Evolutionary conservation across 495 filamentous ascomycete genomes (phyloP).

Genomic region (Lindgomyces ingoldianus): DNA sequence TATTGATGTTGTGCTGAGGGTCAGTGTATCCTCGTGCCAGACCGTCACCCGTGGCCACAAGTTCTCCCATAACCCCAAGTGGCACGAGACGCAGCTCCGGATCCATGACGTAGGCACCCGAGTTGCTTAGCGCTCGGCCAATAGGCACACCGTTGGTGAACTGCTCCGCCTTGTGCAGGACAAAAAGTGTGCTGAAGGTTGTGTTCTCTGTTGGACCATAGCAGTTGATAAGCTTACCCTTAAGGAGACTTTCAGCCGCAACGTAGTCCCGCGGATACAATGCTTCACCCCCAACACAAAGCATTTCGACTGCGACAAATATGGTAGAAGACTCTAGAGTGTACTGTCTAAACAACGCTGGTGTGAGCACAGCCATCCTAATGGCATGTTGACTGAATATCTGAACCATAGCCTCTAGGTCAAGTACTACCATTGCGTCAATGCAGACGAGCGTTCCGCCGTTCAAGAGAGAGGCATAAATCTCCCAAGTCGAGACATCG

Average conservation of each 20-base stretch:
- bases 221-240: not conserved
- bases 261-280: not conserved
- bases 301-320: not conserved
- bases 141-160: conserved; percentile 45
- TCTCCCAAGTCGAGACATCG: conserved; percentile 12
- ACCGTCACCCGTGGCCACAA: conserved; percentile 48
- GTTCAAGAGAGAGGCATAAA: conserved; percentile 3
- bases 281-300: not conserved
- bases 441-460: conserved; percentile 14
- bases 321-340: not conserved
- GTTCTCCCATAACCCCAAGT: conserved; percentile 50
- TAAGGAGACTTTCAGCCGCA: not conserved
- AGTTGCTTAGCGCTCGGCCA: conserved; percentile 14
- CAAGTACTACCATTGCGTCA: conserved; percentile 5
- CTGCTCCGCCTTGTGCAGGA: conserved; percentile 19
- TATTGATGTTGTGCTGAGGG: not conserved
- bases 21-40: not conserved
- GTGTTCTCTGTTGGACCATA: not conserved
- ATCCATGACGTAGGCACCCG: conserved; percentile 46
- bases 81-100: conserved; percentile 37
- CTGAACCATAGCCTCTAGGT: conserved; percentile 29
- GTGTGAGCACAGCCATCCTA: not conserved
- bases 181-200: not conserved
- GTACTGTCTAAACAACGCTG: not conserved
- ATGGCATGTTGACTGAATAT: not conserved